A percentile compares a stretch with the other conserved stretches of the same genome.
Conservation (phyloP, 2,329 filamentous ascomycete genomes). For the Allantophomopsis lycopodina region DNA sequence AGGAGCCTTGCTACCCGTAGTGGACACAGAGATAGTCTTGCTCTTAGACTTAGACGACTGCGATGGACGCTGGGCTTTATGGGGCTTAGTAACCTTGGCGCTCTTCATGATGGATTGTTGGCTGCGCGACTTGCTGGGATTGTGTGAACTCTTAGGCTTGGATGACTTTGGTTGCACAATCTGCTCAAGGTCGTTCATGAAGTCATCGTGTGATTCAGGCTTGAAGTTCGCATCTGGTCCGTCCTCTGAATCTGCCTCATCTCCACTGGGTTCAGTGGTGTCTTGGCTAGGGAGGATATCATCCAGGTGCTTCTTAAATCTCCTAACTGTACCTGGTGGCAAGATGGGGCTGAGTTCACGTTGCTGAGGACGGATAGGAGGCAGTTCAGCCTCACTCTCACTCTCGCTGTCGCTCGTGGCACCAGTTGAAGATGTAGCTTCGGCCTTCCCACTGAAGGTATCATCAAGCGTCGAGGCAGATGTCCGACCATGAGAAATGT, state of each 20-base stretch:
- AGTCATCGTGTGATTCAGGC: conserved; percentile 12
- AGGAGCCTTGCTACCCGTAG: conserved; percentile 23
- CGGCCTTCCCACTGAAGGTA: conserved; percentile 80
- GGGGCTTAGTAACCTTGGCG: conserved; percentile 27
- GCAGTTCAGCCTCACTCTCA: conserved; percentile 49
- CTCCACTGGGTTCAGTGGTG: conserved; percentile 45
- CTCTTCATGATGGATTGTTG: conserved; percentile 25
- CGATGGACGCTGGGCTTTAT: conserved; percentile 19
- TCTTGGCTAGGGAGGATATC: conserved; percentile 41
- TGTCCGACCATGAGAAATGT: conserved; percentile 83
- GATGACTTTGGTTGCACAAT: conserved; percentile 18
- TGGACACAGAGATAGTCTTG: conserved; percentile 26
- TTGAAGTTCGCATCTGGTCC: conserved; percentile 20
- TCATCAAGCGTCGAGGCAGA: conserved; percentile 91
- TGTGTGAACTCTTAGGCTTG: conserved; percentile 25
- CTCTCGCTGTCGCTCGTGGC: conserved; percentile 70
- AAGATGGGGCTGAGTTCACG: conserved; percentile 36
- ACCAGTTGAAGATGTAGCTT: conserved; percentile 71
- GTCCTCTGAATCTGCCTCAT: conserved; percentile 40
- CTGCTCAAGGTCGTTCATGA: conserved; percentile 8
- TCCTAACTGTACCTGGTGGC: conserved; percentile 27
- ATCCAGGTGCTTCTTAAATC: conserved; percentile 30
- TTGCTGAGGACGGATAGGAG: conserved; percentile 44
- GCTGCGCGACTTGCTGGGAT: conserved; percentile 24
- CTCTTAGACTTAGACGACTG: conserved; percentile 32